Evolutionary conservation across 768 basidiomycete species (phyloP), one percentile per base, ranked within the genome.

Genomic region (Macrolepiota fuliginosa): DNA sequence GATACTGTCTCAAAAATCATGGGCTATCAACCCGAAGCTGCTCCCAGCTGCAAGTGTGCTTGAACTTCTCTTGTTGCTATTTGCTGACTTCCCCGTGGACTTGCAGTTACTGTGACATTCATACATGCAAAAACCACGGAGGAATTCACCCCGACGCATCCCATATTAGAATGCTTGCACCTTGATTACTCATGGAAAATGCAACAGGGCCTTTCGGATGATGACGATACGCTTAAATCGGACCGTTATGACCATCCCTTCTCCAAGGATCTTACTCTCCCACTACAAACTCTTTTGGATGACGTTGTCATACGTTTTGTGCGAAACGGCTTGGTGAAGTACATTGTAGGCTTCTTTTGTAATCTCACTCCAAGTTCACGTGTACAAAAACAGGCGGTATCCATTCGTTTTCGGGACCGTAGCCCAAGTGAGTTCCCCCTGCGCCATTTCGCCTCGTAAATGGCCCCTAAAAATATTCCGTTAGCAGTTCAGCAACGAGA

Each of bases 361-460:
- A 3, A 15, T 56, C 39, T 51, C 9, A 59, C 15, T n/a, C 35
- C 15, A 35, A 39, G 46, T 19, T 58, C 15, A 49, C 22, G 32
- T 22, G 6, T 35, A 2, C 11, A 24, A 24, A 17, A 40, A 63
- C 45, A 92, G 91, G 67, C 85, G 86, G 2, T 91, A 92, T 73
- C 91, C 91, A 22, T 76, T 91, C 40, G 82, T 92, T 59, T 93
- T 92, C 70, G 91, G 91, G 2, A 72, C 78, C 27, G 22, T 54
- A 11, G 60, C 60, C 86, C 86, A 85, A 77, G 79, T 68, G 79
- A 80, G 77, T 90, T 88, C 75, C 58, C 72, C 70, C 45, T 25
- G 19, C 24, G 29, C 29, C 6, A 45, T 19, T n/a, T 49, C 3
- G 35, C n/a, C 32, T 17, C 29, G 13, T 19, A 36, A 24, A 42